Evolutionary conservation across 192 early-diverging fungal genomes (phyloP).

Genomic region (Coemansia sp.): DNA sequence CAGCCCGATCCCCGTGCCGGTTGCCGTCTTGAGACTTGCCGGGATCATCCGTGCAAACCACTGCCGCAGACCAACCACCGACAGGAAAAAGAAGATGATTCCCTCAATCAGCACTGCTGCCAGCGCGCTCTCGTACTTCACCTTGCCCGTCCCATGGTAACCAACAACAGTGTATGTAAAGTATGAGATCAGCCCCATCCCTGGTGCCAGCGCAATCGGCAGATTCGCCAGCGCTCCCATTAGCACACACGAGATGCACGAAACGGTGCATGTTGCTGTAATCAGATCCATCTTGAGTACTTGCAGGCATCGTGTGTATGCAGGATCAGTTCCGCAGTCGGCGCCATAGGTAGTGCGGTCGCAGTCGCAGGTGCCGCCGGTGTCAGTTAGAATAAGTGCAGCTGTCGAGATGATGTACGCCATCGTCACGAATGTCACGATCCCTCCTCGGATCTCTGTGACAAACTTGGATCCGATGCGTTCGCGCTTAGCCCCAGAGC

Average conservation of each 20-base stretch:
- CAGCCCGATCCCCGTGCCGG: conserved; percentile 72
- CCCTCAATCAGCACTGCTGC: conserved; percentile 82
- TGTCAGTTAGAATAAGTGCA: conserved; percentile 72
- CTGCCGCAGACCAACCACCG: conserved; percentile 74
- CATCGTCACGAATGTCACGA: conserved; percentile 72
- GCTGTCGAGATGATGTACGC: conserved; percentile 72
- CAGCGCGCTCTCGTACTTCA: conserved; percentile 65
- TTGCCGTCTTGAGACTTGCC: conserved; percentile 70
- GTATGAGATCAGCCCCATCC: conserved; percentile 81
- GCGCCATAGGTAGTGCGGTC: conserved; percentile 52
- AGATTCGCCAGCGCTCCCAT: conserved; percentile 74
- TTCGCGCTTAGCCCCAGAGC: conserved; percentile 57
- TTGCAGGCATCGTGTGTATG: conserved; percentile 64
- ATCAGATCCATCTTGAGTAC: conserved; percentile 68
- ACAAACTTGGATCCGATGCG: conserved; percentile 65
- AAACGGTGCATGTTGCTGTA: conserved; percentile 67
- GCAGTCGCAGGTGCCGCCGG: conserved; percentile 80
- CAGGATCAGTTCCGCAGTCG: conserved; percentile 59
- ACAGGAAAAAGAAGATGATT: conserved; percentile 71
- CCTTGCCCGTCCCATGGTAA: conserved; percentile 71
- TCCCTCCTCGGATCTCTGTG: conserved; percentile 65
- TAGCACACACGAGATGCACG: conserved; percentile 62
- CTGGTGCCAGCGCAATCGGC: conserved; percentile 78
- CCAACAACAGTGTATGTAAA: conserved; percentile 84
- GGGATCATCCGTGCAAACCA: conserved; percentile 75